These are phyloP conservation scores for Trichoderma pleuroti DNA, from an alignment of 2,329 filamentous ascomycete genomes.

Conservation along the genomic window DNA sequence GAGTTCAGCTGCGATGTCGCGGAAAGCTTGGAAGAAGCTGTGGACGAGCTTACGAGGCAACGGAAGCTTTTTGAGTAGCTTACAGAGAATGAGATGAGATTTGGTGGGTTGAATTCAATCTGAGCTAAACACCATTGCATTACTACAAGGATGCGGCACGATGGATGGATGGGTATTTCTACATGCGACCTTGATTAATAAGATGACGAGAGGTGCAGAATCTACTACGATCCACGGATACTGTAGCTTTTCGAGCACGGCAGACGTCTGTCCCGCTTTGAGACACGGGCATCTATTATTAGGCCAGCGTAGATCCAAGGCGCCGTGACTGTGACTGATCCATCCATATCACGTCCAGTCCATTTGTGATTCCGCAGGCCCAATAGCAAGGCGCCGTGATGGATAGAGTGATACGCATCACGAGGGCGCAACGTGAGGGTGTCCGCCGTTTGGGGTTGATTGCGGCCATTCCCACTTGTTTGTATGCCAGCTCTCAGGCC, in stretches of 20 bases:
- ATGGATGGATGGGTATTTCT: background rate
- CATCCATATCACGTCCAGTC: background rate
- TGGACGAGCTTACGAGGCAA: background rate
- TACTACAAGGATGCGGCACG: background rate
- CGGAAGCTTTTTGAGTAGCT: background rate
- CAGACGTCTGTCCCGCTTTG: background rate
- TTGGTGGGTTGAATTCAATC: background rate
- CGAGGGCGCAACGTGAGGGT: slow-evolving; percentile 2
- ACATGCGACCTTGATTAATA: background rate
- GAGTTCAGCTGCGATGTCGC: slow-evolving; percentile 6
- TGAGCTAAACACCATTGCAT: background rate
- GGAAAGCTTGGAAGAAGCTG: background rate
- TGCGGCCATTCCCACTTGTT: background rate
- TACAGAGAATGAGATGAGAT: background rate
- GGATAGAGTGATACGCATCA: background rate
- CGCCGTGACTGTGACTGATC: background rate
- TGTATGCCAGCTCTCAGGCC: background rate
- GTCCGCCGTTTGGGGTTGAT: slow-evolving; percentile 14
- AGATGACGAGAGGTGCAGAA: background rate
- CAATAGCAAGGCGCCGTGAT: background rate
- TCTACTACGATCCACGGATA: too few relatives aligned
- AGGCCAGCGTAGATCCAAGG: background rate
- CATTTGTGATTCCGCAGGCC: background rate
- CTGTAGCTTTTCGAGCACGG: background rate
- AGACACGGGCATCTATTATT: background rate